Evolutionary conservation across 768 basidiomycete genomes (phyloP), one percentile per base, ranked within the genome.

Genomic region (Sarcodon aspratus): DNA sequence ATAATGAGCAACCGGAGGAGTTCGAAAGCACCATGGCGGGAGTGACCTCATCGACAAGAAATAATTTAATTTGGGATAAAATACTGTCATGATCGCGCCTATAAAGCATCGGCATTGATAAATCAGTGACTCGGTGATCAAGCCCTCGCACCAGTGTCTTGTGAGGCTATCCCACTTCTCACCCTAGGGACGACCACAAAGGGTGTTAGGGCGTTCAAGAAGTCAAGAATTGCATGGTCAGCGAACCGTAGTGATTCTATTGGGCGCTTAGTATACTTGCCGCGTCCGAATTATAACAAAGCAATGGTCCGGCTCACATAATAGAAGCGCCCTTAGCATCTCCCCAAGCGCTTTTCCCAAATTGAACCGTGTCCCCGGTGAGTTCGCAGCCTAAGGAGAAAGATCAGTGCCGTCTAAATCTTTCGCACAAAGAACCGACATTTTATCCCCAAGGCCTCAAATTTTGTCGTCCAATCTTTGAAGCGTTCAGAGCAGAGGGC

Each of bases 131-230:
- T 44, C 43, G 52, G 47, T 12, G 13, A 36, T 17, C 47, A 27
- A 13, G 43, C 3, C 9, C n/a, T 48, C 65, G 18, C 36, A 87
- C 90, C 86, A 94, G 57, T 80, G 85, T 40, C 95, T 73, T 6
- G 94, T 97, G 49, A 99, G 65, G 45, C 88, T 86, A 56, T 98
- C 95, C 85, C 91, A 94, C 65, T 99, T 99, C 66, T 99, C 95
- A 2, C 87, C 89, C 85, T 92, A 55, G 33, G 52, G 32, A 15
- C 15, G 12, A 15, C 9, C 15, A n/a, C 32, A 17, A n/a, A 47
- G 15, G 31, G 44, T 69, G 65, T 60, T 27, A 27, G 21, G 21
- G 21, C 5, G 5, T 5, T 27, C 21, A 27, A 27, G 21, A 27
- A 27, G 21, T 27, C 21, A 27, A 5, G 5, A 27, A 27, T 27